Conservation (phyloP, 306 rosid genomes). For the Mimosa pudica region DNA sequence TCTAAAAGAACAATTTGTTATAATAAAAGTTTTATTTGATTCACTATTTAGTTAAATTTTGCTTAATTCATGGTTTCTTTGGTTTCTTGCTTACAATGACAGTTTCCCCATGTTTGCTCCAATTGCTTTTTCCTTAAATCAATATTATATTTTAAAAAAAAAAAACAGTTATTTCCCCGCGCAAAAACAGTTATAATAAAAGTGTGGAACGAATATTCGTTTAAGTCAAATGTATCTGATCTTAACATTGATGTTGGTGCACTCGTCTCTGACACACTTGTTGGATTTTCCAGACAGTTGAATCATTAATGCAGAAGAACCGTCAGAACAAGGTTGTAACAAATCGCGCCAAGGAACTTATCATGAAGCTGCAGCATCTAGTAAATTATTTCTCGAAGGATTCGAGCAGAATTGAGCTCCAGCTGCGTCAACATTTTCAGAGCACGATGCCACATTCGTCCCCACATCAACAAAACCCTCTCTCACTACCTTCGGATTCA, state of each 20-base stretch:
- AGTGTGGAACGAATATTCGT: conserved; percentile 11
- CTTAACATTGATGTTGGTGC: background rate
- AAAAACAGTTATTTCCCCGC: background rate
- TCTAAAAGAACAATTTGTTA: too few relatives aligned
- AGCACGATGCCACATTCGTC: background rate
- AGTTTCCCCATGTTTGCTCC: too few relatives aligned
- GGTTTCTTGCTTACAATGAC: background rate
- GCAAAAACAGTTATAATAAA: too few relatives aligned
- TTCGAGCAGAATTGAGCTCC: conserved; percentile 62
- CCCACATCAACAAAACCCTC: conserved; percentile 24
- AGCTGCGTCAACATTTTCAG: conserved; percentile 32
- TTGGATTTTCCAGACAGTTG: conserved; percentile 46
- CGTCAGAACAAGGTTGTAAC: conserved; percentile 44
- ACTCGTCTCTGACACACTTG: background rate
- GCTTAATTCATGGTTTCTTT: too few relatives aligned
- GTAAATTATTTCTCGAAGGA: conserved; percentile 52
- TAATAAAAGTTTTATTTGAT: too few relatives aligned
- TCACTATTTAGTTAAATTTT: too few relatives aligned
- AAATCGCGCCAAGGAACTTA: conserved; percentile 37
- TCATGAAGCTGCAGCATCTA: conserved; percentile 33
- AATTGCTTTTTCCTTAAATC: background rate
- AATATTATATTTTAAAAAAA: background rate
- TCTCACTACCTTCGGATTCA: background rate
- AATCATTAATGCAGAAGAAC: conserved; percentile 56
- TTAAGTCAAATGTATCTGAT: background rate